Evolutionary conservation across 2,329 filamentous ascomycete genomes (phyloP).

Genomic region (Penicillium aurantiogriseum): DNA sequence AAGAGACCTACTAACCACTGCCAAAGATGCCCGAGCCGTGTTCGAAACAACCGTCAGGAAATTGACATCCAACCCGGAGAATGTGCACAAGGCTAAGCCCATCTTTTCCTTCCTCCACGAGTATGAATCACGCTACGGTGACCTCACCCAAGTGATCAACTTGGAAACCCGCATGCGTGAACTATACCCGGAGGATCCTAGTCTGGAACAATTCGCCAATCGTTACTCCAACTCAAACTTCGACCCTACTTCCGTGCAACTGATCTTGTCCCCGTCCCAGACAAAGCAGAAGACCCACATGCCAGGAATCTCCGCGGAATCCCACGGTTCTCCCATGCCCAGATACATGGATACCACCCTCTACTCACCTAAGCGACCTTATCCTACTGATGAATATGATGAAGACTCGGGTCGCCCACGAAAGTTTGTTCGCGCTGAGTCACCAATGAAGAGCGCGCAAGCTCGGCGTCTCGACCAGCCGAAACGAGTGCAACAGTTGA

Average conservation of each 20-base stretch:
- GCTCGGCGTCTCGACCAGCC: slow-evolving; percentile 81
- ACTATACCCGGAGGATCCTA: slow-evolving; percentile 85
- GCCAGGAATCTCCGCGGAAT: slow-evolving; percentile 23
- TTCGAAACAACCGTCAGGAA: slow-evolving; percentile 92
- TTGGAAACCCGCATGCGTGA: slow-evolving; percentile 91
- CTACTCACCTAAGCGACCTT: slow-evolving; percentile 56
- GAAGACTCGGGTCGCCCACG: slow-evolving; percentile 72
- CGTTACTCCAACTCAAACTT: slow-evolving; percentile 74
- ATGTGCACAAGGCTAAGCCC: slow-evolving; percentile 71
- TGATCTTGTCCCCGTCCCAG: slow-evolving; percentile 81
- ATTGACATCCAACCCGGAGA: slow-evolving; percentile 73
- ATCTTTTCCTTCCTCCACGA: slow-evolving; percentile 92
- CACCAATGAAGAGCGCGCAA: slow-evolving; percentile 86
- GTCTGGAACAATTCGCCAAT: slow-evolving; percentile 69
- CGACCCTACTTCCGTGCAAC: slow-evolving; percentile 75
- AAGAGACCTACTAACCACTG: slow-evolving; percentile 14
- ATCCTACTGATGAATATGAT: slow-evolving; percentile 67
- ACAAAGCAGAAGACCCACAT: slow-evolving; percentile 61
- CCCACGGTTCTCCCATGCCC: slow-evolving; percentile 37
- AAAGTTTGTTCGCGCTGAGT: slow-evolving; percentile 85
- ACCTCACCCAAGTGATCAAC: slow-evolving; percentile 84
- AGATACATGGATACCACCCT: slow-evolving; percentile 38
- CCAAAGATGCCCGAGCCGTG: slow-evolving; percentile 81
- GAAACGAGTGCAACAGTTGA: slow-evolving; percentile 45
- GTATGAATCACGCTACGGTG: slow-evolving; percentile 91